Base-by-base conservation (phyloP, 331 rosid species). In the Dryas integrifolia region DNA sequence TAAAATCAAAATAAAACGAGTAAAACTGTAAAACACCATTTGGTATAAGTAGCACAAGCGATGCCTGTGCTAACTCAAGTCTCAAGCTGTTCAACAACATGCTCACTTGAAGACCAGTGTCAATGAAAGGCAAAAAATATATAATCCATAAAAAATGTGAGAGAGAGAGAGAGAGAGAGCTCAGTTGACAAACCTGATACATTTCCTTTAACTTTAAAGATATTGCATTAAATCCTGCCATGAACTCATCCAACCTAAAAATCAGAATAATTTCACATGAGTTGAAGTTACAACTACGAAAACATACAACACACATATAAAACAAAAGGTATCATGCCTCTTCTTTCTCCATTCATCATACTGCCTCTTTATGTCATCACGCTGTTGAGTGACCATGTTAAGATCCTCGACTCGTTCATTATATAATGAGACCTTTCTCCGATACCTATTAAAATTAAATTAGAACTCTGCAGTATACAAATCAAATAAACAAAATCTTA, bases 181-280 rank as follows among this genome's bases (percentile, higher is more conserved):
- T 35, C 14, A 24, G 73, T 59, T 69, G 59, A 58, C 77, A 72
- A 76, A 91, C 96, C 97, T 94, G 98, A 73, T 91, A 89, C 97
- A 89, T 95, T 83, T 95, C 98, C 81, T 94, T 94, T 43, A 94
- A 78, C 85, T 94, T 94, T 64, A 94, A 87, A 64, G 98, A 94
- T 85, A 91, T 89, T 49, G 97, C 78, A 79, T 89, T 94, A 77
- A 94, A 94, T 67, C 98, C 98, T 72, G 89, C 97, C 98, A 94
- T 94, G 85, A 94, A 91, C 84, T 94, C 96, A 10, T 94, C 98
- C 87, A 94, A 81, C 81, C 98, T 94, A 80, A 72, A 74, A 65
- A 35, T 8, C 41, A 67, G 5, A 67, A 38, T 53, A 74, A 43
- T 48, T 44, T 51, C 75, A 81, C 16, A 60, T 58, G 59, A 82